Conservation (phyloP, 1,284 basidiomycete genomes). For the Pterulicium gracile region DNA sequence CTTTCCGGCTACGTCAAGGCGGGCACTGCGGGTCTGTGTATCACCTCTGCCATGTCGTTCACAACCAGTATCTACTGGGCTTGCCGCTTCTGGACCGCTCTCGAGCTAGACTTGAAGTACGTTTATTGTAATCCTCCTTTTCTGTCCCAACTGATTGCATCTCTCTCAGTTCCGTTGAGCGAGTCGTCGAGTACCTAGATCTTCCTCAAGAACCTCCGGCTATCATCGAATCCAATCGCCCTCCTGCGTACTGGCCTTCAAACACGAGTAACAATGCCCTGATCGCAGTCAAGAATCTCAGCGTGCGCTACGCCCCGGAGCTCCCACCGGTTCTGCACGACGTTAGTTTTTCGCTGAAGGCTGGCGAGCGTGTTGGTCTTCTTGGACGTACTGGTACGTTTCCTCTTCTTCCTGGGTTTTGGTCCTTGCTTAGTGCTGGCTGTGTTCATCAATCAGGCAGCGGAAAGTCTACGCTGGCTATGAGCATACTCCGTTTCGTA, state of each 20-base stretch:
- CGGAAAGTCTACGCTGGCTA: conserved; percentile 79
- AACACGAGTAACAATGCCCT: conserved; percentile 43
- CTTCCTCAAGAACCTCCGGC: conserved; percentile 80
- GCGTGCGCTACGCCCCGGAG: conserved; percentile 76
- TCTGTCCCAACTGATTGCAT: conserved; percentile 2
- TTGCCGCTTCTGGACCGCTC: conserved; percentile 35
- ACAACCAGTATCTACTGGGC: conserved; percentile 57
- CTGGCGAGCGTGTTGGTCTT: conserved; percentile 61
- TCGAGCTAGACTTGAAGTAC: conserved; percentile 58
- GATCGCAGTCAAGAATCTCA: conserved; percentile 60
- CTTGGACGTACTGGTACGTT: conserved; percentile 58
- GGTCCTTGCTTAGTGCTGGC: not conserved
- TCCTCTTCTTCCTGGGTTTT: not conserved
- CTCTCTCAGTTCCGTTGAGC: conserved; percentile 62
- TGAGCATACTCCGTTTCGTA: conserved; percentile 80
- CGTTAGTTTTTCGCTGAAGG: conserved; percentile 55
- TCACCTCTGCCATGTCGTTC: conserved; percentile 65
- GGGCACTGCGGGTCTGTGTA: conserved; percentile 78
- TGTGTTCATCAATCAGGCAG: conserved; percentile 19
- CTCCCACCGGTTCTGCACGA: conserved; percentile 74
- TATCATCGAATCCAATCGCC: conserved; percentile 52
- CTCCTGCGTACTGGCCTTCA: conserved; percentile 84
- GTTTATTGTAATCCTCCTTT: conserved; percentile 14
- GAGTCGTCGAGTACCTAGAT: conserved; percentile 80
- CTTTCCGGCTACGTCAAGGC: conserved; percentile 53